These are phyloP conservation scores for Cryphonectria radicalis DNA, from an alignment of 2,329 filamentous ascomycete genomes.

Conservation along the genomic window DNA sequence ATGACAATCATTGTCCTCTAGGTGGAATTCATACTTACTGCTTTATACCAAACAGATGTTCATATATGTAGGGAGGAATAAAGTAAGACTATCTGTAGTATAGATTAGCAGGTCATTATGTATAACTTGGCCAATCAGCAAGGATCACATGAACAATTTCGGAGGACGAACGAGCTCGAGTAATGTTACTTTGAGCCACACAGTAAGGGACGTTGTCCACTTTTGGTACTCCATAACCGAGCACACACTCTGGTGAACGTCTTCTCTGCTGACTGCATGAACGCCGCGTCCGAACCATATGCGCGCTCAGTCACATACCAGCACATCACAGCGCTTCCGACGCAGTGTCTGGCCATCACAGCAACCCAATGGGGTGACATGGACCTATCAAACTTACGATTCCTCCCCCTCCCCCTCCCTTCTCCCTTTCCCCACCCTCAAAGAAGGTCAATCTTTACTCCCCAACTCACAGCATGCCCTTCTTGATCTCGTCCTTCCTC, in stretches of 20 bases:
- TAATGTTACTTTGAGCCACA: background rate
- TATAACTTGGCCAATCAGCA: background rate
- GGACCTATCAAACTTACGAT: conserved; percentile 6
- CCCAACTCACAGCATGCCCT: conserved; percentile 78
- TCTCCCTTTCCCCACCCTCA: conserved; percentile 6
- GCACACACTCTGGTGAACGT: background rate
- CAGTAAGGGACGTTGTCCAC: background rate
- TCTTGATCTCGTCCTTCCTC: conserved; percentile 82
- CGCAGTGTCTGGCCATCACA: background rate
- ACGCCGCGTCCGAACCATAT: background rate
- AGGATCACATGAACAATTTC: background rate
- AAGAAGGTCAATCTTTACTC: background rate
- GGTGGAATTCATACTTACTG: background rate
- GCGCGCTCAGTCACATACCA: background rate
- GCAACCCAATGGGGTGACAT: background rate
- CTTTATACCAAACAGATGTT: background rate
- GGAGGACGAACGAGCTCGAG: background rate
- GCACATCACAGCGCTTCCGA: background rate
- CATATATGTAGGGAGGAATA: background rate
- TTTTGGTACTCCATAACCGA: background rate
- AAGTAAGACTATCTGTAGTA: background rate
- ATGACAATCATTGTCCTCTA: background rate
- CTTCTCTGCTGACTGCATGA: background rate
- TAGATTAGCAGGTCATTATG: background rate
- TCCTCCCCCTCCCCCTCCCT: background rate